These are phyloP conservation scores for Carpinus viminea DNA, from an alignment of 306 rosid genomes.

Conservation along the genomic window DNA sequence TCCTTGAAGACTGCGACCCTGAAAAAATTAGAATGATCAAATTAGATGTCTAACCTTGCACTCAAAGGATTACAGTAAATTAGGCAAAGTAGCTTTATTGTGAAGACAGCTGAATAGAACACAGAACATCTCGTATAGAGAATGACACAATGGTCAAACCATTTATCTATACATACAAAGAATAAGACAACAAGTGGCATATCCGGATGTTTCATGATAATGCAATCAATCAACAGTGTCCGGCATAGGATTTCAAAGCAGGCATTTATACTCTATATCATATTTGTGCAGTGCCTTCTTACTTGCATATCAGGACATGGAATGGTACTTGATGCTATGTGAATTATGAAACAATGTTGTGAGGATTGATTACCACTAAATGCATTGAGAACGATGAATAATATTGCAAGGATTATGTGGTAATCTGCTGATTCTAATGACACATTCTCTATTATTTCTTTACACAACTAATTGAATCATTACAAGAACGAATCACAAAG, in stretches of 20 bases:
- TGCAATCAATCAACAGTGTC: background rate
- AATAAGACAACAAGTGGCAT: background rate
- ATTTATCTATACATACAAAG: background rate
- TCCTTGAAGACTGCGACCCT: conserved; percentile 69
- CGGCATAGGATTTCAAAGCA: background rate
- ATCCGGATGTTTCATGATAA: background rate
- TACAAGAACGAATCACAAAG: background rate
- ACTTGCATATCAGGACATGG: background rate
- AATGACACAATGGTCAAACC: too few relatives aligned
- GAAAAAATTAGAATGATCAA: conserved; percentile 37
- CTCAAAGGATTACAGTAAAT: conserved; percentile 1
- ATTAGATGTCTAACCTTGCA: conserved; percentile 5
- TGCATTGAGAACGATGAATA: background rate
- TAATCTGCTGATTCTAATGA: conserved; percentile 1
- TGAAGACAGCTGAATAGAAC: background rate
- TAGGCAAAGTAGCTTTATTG: conserved; percentile 6
- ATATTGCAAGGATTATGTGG: background rate
- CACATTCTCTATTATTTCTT: background rate
- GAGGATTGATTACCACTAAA: background rate
- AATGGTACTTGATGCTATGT: background rate
- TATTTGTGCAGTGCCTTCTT: background rate
- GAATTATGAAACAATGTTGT: background rate
- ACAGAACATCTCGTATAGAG: background rate
- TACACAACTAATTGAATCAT: background rate
- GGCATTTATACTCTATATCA: background rate